These are phyloP conservation scores for Rhodotorula kratochvilovae DNA, from an alignment of 768 basidiomycete genomes.

Conservation along the genomic window DNA sequence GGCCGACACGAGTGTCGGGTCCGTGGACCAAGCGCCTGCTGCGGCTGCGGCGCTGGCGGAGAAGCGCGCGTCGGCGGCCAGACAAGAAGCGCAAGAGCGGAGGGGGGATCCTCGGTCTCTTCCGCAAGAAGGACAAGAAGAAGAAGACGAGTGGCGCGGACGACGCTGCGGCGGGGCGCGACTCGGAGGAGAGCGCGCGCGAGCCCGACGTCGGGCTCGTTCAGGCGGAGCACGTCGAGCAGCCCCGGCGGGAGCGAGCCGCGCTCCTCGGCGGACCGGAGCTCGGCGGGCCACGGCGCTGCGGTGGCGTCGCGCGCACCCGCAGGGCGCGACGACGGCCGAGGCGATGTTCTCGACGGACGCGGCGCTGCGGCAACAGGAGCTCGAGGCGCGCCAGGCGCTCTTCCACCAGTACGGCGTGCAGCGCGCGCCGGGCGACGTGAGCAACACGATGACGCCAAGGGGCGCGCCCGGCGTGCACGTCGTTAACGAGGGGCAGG, in stretches of 20 bases:
- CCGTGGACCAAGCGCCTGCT: constrained; percentile 21
- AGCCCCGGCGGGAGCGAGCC: constrained; percentile 8
- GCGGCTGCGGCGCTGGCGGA: neutral
- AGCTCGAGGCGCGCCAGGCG: constrained; percentile 44
- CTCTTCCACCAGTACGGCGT: constrained; percentile 44
- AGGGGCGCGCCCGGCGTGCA: constrained; percentile 3
- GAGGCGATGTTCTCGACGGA: constrained; percentile 41
- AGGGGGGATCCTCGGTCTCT: constrained; percentile 71
- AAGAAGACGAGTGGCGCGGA: constrained; percentile 56
- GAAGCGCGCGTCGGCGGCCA: constrained; percentile 5
- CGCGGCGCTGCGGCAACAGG: constrained; percentile 41
- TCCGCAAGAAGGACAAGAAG: constrained; percentile 67
- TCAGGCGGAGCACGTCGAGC: constrained; percentile 2
- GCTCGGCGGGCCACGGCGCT: neutral
- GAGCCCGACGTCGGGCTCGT: neutral
- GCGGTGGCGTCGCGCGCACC: too few relatives aligned
- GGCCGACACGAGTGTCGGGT: constrained; percentile 18
- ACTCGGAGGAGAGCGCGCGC: constrained; percentile 33
- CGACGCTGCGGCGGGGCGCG: constrained; percentile 30
- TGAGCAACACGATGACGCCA: constrained; percentile 40
- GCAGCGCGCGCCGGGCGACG: constrained; percentile 40
- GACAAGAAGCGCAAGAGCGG: constrained; percentile 47
- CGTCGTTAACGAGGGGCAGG: neutral
- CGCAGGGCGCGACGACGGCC: constrained; percentile 30
- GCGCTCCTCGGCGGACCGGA: constrained; percentile 16